Conservation (phyloP, 202 grass and related monocot species). For the Brachypodium distachyon region DNA sequence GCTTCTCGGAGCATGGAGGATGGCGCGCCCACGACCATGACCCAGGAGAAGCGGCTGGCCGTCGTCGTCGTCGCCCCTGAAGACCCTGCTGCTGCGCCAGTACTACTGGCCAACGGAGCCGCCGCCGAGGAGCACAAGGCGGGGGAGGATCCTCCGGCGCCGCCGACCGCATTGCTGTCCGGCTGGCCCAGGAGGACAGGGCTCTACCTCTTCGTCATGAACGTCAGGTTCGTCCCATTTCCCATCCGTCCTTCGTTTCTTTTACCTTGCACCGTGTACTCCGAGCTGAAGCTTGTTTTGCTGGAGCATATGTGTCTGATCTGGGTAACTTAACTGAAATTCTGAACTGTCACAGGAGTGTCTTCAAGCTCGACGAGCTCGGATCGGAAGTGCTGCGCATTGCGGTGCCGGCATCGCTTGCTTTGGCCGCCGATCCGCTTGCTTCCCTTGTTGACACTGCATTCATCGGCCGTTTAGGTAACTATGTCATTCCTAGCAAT, state of each 20-base stretch:
- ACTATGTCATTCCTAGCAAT: background rate
- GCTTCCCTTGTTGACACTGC: constrained; percentile 89
- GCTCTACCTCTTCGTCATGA: constrained; percentile 65
- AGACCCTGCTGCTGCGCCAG: background rate
- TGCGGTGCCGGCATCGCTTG: constrained; percentile 79
- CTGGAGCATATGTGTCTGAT: background rate
- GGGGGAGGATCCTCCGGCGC: background rate
- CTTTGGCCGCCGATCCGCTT: constrained; percentile 81
- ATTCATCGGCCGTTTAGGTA: constrained; percentile 93
- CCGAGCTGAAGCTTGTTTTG: background rate
- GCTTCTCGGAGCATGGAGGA: constrained; percentile 17
- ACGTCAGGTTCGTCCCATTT: constrained; percentile 52
- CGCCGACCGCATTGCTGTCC: constrained; percentile 7
- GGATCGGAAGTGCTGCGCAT: constrained; percentile 76
- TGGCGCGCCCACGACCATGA: background rate
- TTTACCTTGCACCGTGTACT: background rate
- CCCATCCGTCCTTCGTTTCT: background rate
- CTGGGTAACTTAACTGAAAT: background rate
- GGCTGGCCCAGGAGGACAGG: constrained; percentile 53
- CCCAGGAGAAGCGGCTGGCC: background rate
- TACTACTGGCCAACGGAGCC: background rate
- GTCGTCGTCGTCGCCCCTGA: background rate
- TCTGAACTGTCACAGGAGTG: constrained; percentile 34
- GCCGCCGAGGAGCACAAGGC: background rate
- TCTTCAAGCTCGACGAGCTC: constrained; percentile 88